Percentiles rank a stretch among this genome's conserved stretches.
These are phyloP conservation scores for Pseudopyrenochaeta lycopersici DNA, from an alignment of 2,329 filamentous ascomycete genomes.

Conservation along the genomic window DNA sequence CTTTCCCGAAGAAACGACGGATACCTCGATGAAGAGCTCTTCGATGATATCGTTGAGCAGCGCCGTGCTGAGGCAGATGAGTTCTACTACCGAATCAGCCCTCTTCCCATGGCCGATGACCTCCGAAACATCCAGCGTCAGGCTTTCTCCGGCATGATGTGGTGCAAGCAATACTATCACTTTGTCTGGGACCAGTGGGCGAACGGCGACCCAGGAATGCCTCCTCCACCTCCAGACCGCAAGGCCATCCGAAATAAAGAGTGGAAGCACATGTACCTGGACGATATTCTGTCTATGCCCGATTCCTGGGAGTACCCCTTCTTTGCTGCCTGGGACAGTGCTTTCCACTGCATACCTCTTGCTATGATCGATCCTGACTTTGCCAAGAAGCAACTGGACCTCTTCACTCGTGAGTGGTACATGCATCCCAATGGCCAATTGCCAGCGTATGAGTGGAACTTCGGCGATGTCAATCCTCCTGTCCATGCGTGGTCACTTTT, in stretches of 20 bases:
- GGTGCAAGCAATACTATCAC: constrained; percentile 96
- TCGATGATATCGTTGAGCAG: constrained; percentile 89
- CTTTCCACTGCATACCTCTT: constrained; percentile 94
- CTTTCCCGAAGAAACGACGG: constrained; percentile 78
- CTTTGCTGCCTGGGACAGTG: constrained; percentile 96
- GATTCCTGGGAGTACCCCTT: constrained; percentile 99
- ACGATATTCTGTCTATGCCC: constrained; percentile 96
- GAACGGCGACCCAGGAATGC: constrained; percentile 88
- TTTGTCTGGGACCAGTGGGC: constrained; percentile 99
- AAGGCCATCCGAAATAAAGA: constrained; percentile 85
- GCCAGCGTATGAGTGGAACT: constrained; percentile 96
- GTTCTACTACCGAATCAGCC: constrained; percentile 93
- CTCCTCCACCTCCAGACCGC: constrained; percentile 81
- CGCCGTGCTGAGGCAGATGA: constrained; percentile 91
- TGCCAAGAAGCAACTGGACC: constrained; percentile 95
- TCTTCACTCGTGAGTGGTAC: constrained; percentile 98
- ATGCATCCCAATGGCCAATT: constrained; percentile 97
- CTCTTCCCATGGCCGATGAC: constrained; percentile 91
- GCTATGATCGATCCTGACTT: constrained; percentile 98
- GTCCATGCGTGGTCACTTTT: constrained; percentile 97
- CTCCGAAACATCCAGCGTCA: constrained; percentile 94
- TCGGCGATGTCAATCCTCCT: constrained; percentile 94
- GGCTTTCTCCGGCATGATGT: constrained; percentile 96
- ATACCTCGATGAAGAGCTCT: constrained; percentile 90
- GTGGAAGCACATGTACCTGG: constrained; percentile 95